Evolutionary conservation across 179 eudicot genomes (phyloP).

Genomic region (Beta corolliflora): DNA sequence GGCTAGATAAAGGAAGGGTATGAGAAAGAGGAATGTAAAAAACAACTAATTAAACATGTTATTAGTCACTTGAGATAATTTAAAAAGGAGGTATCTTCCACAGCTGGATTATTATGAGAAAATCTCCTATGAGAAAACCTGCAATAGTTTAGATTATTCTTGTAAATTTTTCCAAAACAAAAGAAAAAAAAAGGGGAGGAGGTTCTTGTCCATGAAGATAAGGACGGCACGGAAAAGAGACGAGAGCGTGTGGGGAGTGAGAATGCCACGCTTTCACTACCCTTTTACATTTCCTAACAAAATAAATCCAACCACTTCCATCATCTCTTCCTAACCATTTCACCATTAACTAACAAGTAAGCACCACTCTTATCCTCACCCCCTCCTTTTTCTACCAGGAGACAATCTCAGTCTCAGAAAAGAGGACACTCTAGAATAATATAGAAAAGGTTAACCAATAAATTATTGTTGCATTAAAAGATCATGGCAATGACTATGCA

Average conservation of each 20-base stretch:
- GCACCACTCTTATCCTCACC: constrained; percentile 12
- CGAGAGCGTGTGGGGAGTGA: constrained; percentile 32
- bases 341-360: not conserved
- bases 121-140: no score
- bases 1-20: no score
- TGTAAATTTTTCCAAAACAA: not conserved
- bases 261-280: constrained; percentile 38
- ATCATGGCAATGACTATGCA: constrained; percentile 39
- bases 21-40: no score
- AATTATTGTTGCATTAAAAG: not conserved
- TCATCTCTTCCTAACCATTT: not conserved
- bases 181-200: not conserved
- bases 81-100: no score
- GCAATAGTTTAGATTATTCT: no score
- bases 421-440: not conserved
- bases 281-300: constrained; percentile 1
- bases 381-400: not conserved
- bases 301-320: constrained; percentile 18
- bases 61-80: no score
- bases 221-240: constrained; percentile 29
- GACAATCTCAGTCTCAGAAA: not conserved
- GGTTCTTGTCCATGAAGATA: constrained; percentile 35
- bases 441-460: not conserved
- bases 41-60: no score
- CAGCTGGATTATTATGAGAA: no score